A percentile compares a stretch with the other conserved stretches of the same genome.
phyloP scores from a whole-genome alignment of 2,329 filamentous ascomycete genomes.

The Trichoderma brevicompactum region DNA sequence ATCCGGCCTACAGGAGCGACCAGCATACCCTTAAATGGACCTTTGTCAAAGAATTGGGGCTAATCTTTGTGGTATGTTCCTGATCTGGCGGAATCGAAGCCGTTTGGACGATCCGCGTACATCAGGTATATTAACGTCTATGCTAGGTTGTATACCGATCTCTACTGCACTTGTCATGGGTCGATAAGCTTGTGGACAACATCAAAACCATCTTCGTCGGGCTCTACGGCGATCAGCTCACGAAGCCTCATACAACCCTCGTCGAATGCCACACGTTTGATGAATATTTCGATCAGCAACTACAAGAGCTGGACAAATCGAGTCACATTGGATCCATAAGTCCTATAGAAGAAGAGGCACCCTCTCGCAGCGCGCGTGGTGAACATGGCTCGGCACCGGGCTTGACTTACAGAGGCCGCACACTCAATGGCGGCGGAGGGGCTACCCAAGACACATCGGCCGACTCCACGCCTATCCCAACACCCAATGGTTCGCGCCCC shows the following conservation, averaged over 20 bases:
- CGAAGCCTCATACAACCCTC: conserved; percentile 75
- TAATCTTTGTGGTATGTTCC: conserved; percentile 83
- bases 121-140: conserved; percentile 32
- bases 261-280: conserved; percentile 83
- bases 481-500: conserved; percentile 78
- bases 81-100: neutral
- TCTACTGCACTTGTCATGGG: conserved; percentile 92
- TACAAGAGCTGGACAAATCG: conserved; percentile 75
- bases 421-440: conserved; percentile 39
- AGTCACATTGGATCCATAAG: conserved; percentile 37
- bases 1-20: conserved; percentile 82
- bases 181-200: conserved; percentile 94
- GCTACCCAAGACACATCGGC: conserved; percentile 54
- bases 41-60: conserved; percentile 84
- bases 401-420: conserved; percentile 47
- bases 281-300: conserved; percentile 91
- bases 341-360: conserved; percentile 38
- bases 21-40: conserved; percentile 97
- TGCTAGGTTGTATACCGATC: conserved; percentile 91
- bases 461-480: conserved; percentile 70
- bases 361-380: conserved; percentile 39
- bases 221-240: conserved; percentile 86
- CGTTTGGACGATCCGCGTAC: conserved; percentile 25
- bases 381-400: conserved; percentile 42
- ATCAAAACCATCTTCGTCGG: conserved; percentile 90